Evolutionary conservation across 768 basidiomycete species (phyloP).

Genomic region (Calocybe gangraenosa): DNA sequence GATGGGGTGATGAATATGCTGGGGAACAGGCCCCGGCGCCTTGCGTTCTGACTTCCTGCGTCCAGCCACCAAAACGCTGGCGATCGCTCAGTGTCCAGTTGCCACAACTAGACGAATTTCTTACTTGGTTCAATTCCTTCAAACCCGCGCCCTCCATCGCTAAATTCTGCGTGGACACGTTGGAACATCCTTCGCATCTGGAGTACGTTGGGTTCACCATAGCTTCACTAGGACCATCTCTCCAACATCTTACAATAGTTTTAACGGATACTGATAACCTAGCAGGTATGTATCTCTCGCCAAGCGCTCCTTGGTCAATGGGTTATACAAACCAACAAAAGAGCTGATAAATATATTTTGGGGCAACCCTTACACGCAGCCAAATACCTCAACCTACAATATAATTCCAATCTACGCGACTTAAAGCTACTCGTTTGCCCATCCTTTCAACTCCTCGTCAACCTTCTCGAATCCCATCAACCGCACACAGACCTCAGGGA

Average conservation of each 20-base stretch:
- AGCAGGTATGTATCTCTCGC: background rate
- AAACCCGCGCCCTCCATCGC: background rate
- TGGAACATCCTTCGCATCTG: background rate
- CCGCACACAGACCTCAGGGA: background rate
- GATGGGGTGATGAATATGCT: too few relatives aligned
- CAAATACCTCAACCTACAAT: background rate
- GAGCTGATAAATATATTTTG: too few relatives aligned
- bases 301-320: too few relatives aligned
- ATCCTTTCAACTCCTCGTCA: background rate
- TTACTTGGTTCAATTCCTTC: background rate
- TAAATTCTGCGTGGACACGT: background rate
- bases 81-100: background rate
- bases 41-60: background rate
- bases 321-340: background rate
- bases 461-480: background rate
- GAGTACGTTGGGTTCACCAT: background rate
- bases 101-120: background rate
- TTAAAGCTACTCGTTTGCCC: background rate
- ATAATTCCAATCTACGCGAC: background rate
- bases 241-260: background rate
- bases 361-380: too few relatives aligned
- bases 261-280: background rate
- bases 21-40: too few relatives aligned
- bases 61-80: background rate
- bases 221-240: background rate